Evolutionary conservation across 805 yeast genomes (phyloP), one percentile per base, ranked within the genome.

Genomic region (Yamadazyma olivae): DNA sequence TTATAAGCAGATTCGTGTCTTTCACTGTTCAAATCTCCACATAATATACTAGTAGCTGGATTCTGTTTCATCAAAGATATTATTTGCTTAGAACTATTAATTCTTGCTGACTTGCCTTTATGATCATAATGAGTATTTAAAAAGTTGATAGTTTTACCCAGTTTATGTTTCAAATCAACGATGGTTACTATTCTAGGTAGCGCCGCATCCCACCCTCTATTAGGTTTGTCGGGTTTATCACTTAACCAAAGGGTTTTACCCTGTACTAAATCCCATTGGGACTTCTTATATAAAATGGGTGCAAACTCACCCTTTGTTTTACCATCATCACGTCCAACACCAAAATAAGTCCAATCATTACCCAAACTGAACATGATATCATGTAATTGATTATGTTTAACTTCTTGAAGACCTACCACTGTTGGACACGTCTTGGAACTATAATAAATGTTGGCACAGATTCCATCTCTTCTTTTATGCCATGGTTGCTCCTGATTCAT

Each of bases 141-240:
- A 15, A 59, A 57, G 38, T 57, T 61, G 17, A 64, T 36, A 12
- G 39, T 36, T n/a, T 51, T 38, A 1, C 52, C 44, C 6, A 35
- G 35, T 22, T 25, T 34, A 24, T 54, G 56, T 41, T 51, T 45
- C 9, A 65, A 49, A 21, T 54, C 51, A 4, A 54, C 64, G 44
- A 59, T 46, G 3, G 67, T 61, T 2, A 64, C 67, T 13, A 70
- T 63, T 40, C 79, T 54, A 6, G 53, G 51, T 19, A 51, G 54
- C 2, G 59, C 69, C 0, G 77, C 77, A 45, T 72, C 78, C 73
- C 77, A 71, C 5, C 74, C 76, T 30, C 46, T 57, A 22, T 52
- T 50, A 2, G 61, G 63, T 6, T 15, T 28, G n/a, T 46, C 41
- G 2, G 64, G 59, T 4, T 51, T 51, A 7, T 46, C 41, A 34